phyloP scores from a whole-genome alignment of 768 basidiomycete species.

The Rhodocollybia butyracea region DNA sequence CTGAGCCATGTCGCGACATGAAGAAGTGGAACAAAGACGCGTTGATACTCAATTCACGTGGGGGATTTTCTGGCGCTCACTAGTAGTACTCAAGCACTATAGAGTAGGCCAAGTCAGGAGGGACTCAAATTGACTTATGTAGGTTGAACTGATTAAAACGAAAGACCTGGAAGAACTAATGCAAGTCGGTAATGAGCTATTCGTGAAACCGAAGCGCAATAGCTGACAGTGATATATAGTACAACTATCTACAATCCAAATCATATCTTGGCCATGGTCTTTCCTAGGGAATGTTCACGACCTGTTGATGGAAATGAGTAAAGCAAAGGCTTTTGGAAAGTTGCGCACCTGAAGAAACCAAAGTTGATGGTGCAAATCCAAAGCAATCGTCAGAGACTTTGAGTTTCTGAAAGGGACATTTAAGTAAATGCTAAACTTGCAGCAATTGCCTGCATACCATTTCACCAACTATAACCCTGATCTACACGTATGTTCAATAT shows the following conservation, averaged over 20 bases:
- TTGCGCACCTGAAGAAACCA: constrained; percentile 63
- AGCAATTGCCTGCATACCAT: constrained; percentile 43
- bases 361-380: constrained; percentile 83
- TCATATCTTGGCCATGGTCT: constrained; percentile 34
- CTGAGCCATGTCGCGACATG: constrained; percentile 4
- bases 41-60: no score
- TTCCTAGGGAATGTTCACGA: constrained; percentile 58
- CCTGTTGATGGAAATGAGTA: constrained; percentile 24
- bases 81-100: no score
- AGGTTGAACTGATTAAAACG: no score
- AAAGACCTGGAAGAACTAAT: no score
- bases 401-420: constrained; percentile 46
- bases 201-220: no score
- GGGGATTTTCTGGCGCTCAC: no score
- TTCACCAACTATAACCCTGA: constrained; percentile 83
- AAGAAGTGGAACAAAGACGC: no score
- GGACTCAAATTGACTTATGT: no score
- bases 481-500: constrained; percentile 32
- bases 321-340: background rate
- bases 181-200: no score
- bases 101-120: no score
- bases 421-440: constrained; percentile 7
- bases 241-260: background rate
- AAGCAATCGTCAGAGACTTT: constrained; percentile 64
- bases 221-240: background rate